Conservation (phyloP, 129 eudicot genomes). For the Tagetes erecta region DNA sequence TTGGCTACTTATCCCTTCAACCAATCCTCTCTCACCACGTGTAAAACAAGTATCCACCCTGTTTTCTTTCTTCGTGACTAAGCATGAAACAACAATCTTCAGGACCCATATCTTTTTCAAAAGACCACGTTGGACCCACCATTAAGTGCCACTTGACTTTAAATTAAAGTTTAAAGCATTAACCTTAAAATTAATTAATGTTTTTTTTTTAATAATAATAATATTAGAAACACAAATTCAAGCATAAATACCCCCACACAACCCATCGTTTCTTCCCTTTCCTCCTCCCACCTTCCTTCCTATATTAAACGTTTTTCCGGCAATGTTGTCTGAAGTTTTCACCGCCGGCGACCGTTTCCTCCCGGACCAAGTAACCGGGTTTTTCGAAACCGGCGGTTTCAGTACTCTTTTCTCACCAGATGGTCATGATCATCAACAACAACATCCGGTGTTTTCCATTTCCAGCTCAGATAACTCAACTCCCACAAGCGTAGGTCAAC, state of each 20-base stretch:
- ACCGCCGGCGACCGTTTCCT: constrained; percentile 30
- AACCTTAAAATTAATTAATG: constrained; percentile 11
- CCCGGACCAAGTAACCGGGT: constrained; percentile 26
- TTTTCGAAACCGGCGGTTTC: constrained; percentile 38
- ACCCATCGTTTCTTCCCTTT: constrained; percentile 80
- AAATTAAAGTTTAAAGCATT: constrained; percentile 31
- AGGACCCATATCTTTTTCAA: constrained; percentile 41
- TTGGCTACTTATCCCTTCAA: constrained; percentile 20
- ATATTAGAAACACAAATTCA: background rate
- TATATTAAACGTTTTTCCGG: constrained; percentile 52
- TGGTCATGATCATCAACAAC: constrained; percentile 6
- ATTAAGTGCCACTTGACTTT: constrained; percentile 66
- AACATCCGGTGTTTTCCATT: constrained; percentile 46
- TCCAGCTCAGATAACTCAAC: constrained; percentile 50
- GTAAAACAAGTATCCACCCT: constrained; percentile 33
- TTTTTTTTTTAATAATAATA: constrained; percentile 44
- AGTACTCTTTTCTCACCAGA: constrained; percentile 30
- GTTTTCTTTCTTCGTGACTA: constrained; percentile 64
- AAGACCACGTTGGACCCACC: constrained; percentile 45
- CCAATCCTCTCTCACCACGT: constrained; percentile 31
- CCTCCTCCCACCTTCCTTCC: constrained; percentile 51
- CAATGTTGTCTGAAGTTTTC: constrained; percentile 64
- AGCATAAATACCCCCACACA: constrained; percentile 61
- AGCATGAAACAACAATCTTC: constrained; percentile 42
- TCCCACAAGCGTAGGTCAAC: constrained; percentile 24